phyloP scores from a whole-genome alignment of 176 grass and related monocot species.

The Musa schizocarpa region DNA sequence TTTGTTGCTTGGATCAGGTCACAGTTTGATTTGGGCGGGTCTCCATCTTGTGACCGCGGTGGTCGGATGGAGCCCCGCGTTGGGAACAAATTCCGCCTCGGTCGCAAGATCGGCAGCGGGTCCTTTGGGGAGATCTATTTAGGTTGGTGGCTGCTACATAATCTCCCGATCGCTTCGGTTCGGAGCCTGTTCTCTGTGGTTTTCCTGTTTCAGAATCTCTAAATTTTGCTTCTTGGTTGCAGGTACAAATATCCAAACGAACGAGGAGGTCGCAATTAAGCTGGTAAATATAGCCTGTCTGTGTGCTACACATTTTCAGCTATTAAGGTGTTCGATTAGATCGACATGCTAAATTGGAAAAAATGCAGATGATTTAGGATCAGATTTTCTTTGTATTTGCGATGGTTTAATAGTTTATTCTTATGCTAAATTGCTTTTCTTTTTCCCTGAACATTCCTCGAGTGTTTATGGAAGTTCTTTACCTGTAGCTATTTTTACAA shows the following conservation, averaged over 20 bases:
- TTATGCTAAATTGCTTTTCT: neutral
- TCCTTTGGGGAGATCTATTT: slow-evolving; percentile 63
- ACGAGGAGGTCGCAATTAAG: slow-evolving; percentile 80
- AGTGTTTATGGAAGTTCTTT: too few relatives aligned
- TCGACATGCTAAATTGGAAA: neutral
- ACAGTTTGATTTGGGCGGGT: neutral
- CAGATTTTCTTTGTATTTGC: neutral
- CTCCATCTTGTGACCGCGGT: neutral
- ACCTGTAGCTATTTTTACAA: too few relatives aligned
- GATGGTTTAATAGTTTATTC: neutral
- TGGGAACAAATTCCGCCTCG: slow-evolving; percentile 53
- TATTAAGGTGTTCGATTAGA: neutral
- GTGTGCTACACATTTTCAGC: neutral
- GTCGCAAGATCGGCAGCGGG: slow-evolving; percentile 57
- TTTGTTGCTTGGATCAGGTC: neutral
- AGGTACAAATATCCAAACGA: slow-evolving; percentile 76
- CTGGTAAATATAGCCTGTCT: slow-evolving; percentile 39
- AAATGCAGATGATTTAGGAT: neutral
- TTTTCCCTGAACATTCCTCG: too few relatives aligned
- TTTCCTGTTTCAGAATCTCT: neutral
- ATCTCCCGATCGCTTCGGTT: neutral
- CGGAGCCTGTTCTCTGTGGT: neutral
- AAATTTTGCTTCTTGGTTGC: slow-evolving; percentile 1
- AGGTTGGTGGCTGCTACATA: slow-evolving; percentile 13
- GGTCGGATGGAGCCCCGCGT: slow-evolving; percentile 52